Base-by-base conservation (phyloP, 2,329 filamentous ascomycete genomes). In the Lecanicillium sp. region DNA sequence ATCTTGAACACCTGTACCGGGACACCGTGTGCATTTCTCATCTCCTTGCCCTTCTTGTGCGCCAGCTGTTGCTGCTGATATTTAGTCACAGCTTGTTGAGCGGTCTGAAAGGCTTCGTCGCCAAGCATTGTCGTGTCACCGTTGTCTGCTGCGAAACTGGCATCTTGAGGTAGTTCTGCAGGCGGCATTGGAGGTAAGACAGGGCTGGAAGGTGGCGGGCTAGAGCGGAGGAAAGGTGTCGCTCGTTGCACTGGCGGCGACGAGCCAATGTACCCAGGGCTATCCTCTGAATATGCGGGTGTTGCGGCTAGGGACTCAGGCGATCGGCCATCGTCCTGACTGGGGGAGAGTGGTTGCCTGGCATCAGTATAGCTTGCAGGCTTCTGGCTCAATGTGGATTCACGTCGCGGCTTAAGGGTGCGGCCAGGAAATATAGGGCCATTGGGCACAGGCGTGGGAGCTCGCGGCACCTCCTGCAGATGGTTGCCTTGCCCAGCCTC, bases 71-170 rank as follows among this genome's bases (percentile, higher is more conserved):
- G 43, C 13, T 33, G 40, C 14, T 30, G 29, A 8, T 50, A 44
- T 35, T 54, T 53, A 3, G 55, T 41, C 9, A 55, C 56, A 13
- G 54, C 53, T 18, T 57, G 58, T 11, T 61, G 57, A 7, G 65
- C 48, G n/a, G 63, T 52, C 41, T 69, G 67, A 11, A 64, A 58
- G 2, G 66, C 61, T 12, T 77, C 71, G 17, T 85, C 77, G 28
- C 81, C 81, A 43, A 87, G 76, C 5, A 80, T 68, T 18, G 83
- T 79, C 34, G 25, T 19, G n/a, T 83, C 74, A 13, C 83, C 58
- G 6, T 79, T 75, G n/a, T 83, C 84, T 54, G 85, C 92, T 74
- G 89, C 85, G 53, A 94, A 94, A 2, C 85, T 86, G 12, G 86
- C 89, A 55, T 94, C 87, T 7, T 71, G 69, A 46, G 81, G 69